Evolutionary conservation across 176 grass and related monocot genomes (phyloP), one percentile per base, ranked within the genome.

Genomic region (Metroxylon sagu): DNA sequence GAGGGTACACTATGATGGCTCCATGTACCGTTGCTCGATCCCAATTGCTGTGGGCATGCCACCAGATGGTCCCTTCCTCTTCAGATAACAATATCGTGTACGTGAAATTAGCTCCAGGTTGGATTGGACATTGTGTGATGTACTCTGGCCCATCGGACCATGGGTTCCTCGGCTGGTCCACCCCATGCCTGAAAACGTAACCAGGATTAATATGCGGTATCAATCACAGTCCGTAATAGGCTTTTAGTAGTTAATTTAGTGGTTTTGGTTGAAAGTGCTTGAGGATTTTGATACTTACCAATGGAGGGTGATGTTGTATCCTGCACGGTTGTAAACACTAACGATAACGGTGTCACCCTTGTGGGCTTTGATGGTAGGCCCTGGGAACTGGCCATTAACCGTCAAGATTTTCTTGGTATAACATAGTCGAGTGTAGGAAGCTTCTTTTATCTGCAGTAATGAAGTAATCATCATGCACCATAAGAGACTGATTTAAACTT

Each of bases 61-160:
- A 77, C 74, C 74, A 77, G 1, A 77, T 0, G 3, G 74, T 77
- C 48, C 74, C 74, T 77, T 77, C 74, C 48, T 70, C 57, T 3
- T 60, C 62, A 5, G 73, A 60, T 23, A 76, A 57, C 5, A 21
- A 10, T 3, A 76, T 57, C 17, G 19, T 19, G n/a, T 76, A 57
- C 53, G 73, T 76, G 52, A 68, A 76, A 54, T 68, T 76, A 6
- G 25, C 63, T 18, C 73, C 73, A 3, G 54, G 35, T 25, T 53
- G 57, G 19, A 95, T 77, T 16, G 84, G 89, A 68, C 84, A 95
- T 73, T 88, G 84, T 10, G 89, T 95, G 55, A 95, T 76, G 71
- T 88, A 95, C 68, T 80, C 89, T 29, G 89, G 89, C 29, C 89
- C 89, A 70, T 95, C 89, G 4, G 50, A 78, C 83, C 83, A 87